These are phyloP conservation scores for Mrakia gelida DNA, from an alignment of 768 basidiomycete genomes.

Conservation along the genomic window DNA sequence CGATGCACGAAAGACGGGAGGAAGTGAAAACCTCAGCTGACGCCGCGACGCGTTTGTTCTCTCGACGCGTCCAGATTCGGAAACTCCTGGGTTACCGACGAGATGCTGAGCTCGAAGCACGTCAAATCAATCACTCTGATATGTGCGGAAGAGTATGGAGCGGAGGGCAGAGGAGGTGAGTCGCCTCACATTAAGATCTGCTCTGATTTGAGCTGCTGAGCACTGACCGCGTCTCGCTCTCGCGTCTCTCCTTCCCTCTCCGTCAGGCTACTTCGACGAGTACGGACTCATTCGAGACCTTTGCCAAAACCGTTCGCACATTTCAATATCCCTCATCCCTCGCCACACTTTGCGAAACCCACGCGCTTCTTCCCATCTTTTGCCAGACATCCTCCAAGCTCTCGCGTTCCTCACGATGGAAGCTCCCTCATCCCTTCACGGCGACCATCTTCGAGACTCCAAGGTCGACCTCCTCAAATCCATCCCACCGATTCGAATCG, in stretches of 20 bases:
- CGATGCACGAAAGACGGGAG: not conserved
- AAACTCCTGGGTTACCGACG: conserved; percentile 4
- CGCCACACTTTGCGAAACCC: not conserved
- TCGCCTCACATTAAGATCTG: not conserved
- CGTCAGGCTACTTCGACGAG: conserved; percentile 5
- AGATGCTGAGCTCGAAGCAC: not conserved
- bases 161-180: conserved; percentile 7
- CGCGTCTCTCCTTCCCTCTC: not conserved
- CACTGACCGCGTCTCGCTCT: not conserved
- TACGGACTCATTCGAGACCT: conserved; percentile 3
- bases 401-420: conserved; percentile 14
- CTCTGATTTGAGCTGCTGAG: not conserved
- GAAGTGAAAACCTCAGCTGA: not conserved
- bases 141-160: not conserved
- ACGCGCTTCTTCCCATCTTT: not conserved
- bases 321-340: not conserved
- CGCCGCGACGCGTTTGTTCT: not conserved
- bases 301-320: not conserved
- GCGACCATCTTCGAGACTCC: conserved; percentile 6
- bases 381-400: conserved; percentile 18
- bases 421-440: not conserved
- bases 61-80: not conserved
- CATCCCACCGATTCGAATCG: not conserved
- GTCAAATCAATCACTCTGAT: not conserved
- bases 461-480: conserved; percentile 19